phyloP scores from a whole-genome alignment of 768 basidiomycete species.

The Trametes villosa region DNA sequence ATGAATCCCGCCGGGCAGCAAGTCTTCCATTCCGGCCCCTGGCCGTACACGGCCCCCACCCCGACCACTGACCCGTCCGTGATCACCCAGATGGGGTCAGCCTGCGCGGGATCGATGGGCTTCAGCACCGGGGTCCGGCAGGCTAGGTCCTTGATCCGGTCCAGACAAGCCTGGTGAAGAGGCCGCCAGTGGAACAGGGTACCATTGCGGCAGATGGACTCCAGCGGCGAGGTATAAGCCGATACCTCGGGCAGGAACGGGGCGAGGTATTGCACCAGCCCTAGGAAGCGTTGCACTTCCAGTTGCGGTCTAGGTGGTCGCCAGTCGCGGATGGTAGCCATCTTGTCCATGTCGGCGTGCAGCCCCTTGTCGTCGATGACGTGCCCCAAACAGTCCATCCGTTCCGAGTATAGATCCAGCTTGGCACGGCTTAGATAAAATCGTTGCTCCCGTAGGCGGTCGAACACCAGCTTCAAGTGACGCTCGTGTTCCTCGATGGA shows the following conservation, averaged over 20 bases:
- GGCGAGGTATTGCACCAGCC: constrained; percentile 44
- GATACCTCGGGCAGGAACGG: constrained; percentile 43
- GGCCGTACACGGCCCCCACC: constrained; percentile 29
- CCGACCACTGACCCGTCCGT: constrained; percentile 26
- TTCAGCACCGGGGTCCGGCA: constrained; percentile 18
- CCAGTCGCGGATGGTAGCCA: constrained; percentile 40
- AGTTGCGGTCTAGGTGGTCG: constrained; percentile 36
- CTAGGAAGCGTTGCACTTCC: constrained; percentile 45
- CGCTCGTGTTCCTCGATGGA: constrained; percentile 43
- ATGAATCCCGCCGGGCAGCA: constrained; percentile 35
- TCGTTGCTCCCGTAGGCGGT: constrained; percentile 29
- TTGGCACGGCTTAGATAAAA: constrained; percentile 43
- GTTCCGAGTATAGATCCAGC: constrained; percentile 36
- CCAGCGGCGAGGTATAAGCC: constrained; percentile 37
- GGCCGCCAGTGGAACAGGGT: constrained; percentile 32
- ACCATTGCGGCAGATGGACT: constrained; percentile 34
- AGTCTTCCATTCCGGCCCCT: constrained; percentile 32
- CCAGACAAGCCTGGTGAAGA: constrained; percentile 29
- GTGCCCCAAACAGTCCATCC: constrained; percentile 45
- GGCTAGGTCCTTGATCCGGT: constrained; percentile 21
- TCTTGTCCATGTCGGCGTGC: constrained; percentile 42
- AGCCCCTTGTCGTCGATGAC: constrained; percentile 44
- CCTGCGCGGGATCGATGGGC: constrained; percentile 16
- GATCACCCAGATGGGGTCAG: constrained; percentile 29
- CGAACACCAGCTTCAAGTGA: constrained; percentile 40